phyloP scores from a whole-genome alignment of 352 stramenopile species.

The Phytophthora pisi region DNA sequence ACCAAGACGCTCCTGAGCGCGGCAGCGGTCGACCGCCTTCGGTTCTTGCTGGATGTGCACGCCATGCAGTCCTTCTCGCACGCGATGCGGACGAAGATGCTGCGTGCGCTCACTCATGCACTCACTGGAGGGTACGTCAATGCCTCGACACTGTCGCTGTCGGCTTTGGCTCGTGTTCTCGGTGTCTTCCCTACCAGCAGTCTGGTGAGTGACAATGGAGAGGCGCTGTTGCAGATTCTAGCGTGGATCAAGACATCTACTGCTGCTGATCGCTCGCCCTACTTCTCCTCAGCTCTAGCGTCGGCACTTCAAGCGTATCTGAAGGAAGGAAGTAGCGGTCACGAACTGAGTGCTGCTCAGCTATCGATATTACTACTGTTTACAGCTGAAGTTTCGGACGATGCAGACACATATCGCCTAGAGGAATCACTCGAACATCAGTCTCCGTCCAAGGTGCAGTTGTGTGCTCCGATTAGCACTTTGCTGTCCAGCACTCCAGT shows the following conservation, averaged over 20 bases:
- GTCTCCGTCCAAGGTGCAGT: slow-evolving; percentile 1
- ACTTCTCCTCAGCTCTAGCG: slow-evolving; percentile 18
- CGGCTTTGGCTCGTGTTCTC: slow-evolving; percentile 51
- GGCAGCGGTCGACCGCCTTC: slow-evolving; percentile 51
- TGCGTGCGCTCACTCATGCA: slow-evolving; percentile 49
- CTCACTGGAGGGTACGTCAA: slow-evolving; percentile 66
- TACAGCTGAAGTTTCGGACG: slow-evolving; percentile 28
- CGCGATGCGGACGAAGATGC: slow-evolving; percentile 58
- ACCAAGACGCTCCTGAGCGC: slow-evolving; percentile 33
- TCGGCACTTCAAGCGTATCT: slow-evolving; percentile 31
- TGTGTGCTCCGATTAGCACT: slow-evolving; percentile 9
- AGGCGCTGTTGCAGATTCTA: slow-evolving; percentile 35
- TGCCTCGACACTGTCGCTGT: slow-evolving; percentile 38
- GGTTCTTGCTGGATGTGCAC: slow-evolving; percentile 77
- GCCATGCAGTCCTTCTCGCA: slow-evolving; percentile 80
- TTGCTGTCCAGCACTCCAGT: slow-evolving; percentile 8
- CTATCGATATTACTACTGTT: slow-evolving; percentile 58
- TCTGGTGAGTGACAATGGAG: slow-evolving; percentile 35
- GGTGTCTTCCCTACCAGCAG: slow-evolving; percentile 54
- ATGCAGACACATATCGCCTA: background rate
- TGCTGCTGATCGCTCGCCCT: background rate
- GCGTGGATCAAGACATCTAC: slow-evolving; percentile 35
- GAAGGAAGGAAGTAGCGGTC: slow-evolving; percentile 2
- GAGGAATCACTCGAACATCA: slow-evolving; percentile 3
- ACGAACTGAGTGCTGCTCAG: slow-evolving; percentile 34